Conservation (phyloP, 768 basidiomycete genomes). For the Glaciozyma antarctica region DNA sequence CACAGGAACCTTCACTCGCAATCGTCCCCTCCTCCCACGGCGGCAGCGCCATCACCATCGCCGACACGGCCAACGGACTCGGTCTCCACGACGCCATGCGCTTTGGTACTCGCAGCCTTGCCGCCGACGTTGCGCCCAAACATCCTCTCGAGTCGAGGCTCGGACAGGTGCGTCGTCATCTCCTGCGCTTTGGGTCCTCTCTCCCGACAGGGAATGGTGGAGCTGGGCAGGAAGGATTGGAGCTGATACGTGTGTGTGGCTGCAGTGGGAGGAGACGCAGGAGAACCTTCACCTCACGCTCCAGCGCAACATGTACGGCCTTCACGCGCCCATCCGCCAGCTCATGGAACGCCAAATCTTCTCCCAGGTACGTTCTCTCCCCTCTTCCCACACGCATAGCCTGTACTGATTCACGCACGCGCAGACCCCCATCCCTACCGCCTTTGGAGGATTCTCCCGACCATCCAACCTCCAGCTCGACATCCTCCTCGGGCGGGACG, state of each 20-base stretch:
- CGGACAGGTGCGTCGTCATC: conserved; percentile 54
- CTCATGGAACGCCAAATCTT: conserved; percentile 93
- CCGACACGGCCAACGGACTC: conserved; percentile 35
- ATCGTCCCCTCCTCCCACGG: conserved; percentile 15
- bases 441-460: conserved; percentile 22
- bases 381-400: not conserved
- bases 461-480: conserved; percentile 74
- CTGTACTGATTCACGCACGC: not conserved
- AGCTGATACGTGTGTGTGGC: not conserved
- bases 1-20: conserved; percentile 15
- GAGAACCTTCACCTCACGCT: conserved; percentile 74
- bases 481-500: conserved; percentile 86
- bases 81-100: conserved; percentile 82
- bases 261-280: conserved; percentile 88
- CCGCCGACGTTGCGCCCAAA: conserved; percentile 58
- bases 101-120: conserved; percentile 73
- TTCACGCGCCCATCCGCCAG: conserved; percentile 77
- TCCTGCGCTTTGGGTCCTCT: not conserved
- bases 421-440: not conserved
- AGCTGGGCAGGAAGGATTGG: not conserved
- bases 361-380: conserved; percentile 51
- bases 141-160: conserved; percentile 60
- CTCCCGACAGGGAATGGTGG: not conserved
- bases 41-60: conserved; percentile 17
- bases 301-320: conserved; percentile 70